Evolutionary conservation across 2,329 filamentous ascomycete species (phyloP).

Genomic region (Penicillium sp.): DNA sequence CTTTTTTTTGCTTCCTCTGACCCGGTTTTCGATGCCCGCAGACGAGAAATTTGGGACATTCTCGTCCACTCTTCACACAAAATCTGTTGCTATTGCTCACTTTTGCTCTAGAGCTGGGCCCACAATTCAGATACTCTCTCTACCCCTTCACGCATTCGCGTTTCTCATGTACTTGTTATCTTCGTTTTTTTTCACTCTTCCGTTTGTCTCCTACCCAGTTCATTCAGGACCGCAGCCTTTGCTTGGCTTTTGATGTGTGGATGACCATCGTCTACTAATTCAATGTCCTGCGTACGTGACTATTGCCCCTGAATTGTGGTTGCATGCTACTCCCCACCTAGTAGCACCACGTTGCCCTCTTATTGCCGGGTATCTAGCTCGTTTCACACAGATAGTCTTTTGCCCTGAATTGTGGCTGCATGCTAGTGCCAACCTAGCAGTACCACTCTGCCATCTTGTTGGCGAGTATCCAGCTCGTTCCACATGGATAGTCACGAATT

Average conservation of each 20-base stretch:
- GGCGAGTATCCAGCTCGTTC: constrained; percentile 1
- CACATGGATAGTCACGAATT: constrained; percentile 3
- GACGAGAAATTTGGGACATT: background rate
- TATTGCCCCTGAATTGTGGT: background rate
- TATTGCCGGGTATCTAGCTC: constrained; percentile 3
- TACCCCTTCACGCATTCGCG: constrained; percentile 1
- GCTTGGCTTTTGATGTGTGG: constrained; percentile 5
- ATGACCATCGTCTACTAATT: background rate
- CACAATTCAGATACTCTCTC: background rate
- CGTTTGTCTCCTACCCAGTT: background rate
- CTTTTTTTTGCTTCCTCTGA: background rate
- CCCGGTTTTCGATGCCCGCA: background rate
- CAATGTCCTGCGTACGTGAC: constrained; percentile 2
- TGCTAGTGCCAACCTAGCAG: constrained; percentile 10
- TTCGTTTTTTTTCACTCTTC: background rate
- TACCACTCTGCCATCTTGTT: background rate
- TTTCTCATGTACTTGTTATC: constrained; percentile 2
- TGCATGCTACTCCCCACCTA: constrained; percentile 8
- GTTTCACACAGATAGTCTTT: background rate
- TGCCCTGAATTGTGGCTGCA: background rate
- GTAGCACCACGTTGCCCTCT: constrained; percentile 1
- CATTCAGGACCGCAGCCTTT: constrained; percentile 1
- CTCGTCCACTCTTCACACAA: background rate
- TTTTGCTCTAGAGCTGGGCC: background rate
- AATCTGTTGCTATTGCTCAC: background rate